These are phyloP conservation scores for Alternaria ethzedia DNA, from an alignment of 2,329 filamentous ascomycete genomes.

Conservation along the genomic window DNA sequence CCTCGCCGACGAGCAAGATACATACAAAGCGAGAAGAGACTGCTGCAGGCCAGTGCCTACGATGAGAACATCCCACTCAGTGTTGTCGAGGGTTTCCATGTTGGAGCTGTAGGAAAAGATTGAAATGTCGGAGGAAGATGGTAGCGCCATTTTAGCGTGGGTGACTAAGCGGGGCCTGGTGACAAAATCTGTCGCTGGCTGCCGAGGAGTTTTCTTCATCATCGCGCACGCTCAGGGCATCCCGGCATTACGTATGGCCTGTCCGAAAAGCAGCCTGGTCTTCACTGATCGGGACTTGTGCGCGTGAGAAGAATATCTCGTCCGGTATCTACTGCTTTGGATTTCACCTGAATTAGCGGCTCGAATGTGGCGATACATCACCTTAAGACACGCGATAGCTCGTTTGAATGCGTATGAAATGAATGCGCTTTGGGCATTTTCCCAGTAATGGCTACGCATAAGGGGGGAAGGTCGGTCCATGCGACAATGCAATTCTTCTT, in stretches of 20 bases:
- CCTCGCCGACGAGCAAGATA: slow-evolving; percentile 20
- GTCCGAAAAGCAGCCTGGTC: slow-evolving; percentile 44
- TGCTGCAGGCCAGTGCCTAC: slow-evolving; percentile 60
- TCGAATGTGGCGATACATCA: slow-evolving; percentile 59
- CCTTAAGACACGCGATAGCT: neutral
- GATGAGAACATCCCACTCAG: slow-evolving; percentile 61
- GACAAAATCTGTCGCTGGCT: slow-evolving; percentile 31
- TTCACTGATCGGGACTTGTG: slow-evolving; percentile 53
- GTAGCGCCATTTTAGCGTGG: slow-evolving; percentile 24
- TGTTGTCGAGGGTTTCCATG: slow-evolving; percentile 59
- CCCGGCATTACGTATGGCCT: slow-evolving; percentile 41
- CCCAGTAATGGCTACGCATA: neutral
- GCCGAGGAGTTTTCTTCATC: slow-evolving; percentile 21
- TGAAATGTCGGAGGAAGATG: slow-evolving; percentile 26
- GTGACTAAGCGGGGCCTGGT: slow-evolving; percentile 40
- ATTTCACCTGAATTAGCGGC: slow-evolving; percentile 58
- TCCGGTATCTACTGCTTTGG: slow-evolving; percentile 61
- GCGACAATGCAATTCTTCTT: neutral
- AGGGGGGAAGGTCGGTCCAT: neutral
- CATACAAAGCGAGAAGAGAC: slow-evolving; percentile 62
- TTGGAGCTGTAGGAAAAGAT: slow-evolving; percentile 27
- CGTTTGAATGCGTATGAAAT: neutral
- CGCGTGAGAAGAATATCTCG: slow-evolving; percentile 54
- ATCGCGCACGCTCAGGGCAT: slow-evolving; percentile 48
- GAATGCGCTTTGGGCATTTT: neutral